phyloP scores from a whole-genome alignment of 2,329 filamentous ascomycete species.

The Xylariaceae sp. region DNA sequence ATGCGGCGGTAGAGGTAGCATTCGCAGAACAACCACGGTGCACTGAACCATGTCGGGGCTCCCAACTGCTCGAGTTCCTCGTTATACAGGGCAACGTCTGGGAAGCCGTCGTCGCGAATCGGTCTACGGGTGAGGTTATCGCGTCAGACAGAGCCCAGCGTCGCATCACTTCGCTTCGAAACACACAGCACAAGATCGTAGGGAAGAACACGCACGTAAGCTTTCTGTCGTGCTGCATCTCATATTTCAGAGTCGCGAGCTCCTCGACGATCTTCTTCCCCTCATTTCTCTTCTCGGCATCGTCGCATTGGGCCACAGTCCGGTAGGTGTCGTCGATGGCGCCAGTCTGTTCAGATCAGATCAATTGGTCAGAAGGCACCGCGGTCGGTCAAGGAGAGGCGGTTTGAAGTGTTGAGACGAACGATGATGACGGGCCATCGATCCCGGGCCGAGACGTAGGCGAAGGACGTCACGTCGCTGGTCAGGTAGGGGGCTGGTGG shows the following conservation, averaged over 20 bases:
- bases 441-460: slow-evolving; percentile 74
- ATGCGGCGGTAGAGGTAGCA: slow-evolving; percentile 94
- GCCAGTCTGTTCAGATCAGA: slow-evolving; percentile 57
- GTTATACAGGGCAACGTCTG: slow-evolving; percentile 79
- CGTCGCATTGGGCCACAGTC: slow-evolving; percentile 53
- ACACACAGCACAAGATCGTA: background rate
- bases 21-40: slow-evolving; percentile 85
- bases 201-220: slow-evolving; percentile 55
- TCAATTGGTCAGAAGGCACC: slow-evolving; percentile 19
- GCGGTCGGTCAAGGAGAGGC: no score
- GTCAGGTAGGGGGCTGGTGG: slow-evolving; percentile 67
- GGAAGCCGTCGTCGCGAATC: slow-evolving; percentile 67
- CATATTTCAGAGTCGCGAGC: slow-evolving; percentile 83
- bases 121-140: slow-evolving; percentile 46
- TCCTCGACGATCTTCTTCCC: slow-evolving; percentile 81
- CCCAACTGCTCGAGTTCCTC: slow-evolving; percentile 71
- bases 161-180: background rate
- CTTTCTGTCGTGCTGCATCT: slow-evolving; percentile 81
- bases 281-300: slow-evolving; percentile 64
- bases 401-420: slow-evolving; percentile 28
- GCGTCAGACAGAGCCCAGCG: background rate
- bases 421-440: slow-evolving; percentile 94
- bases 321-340: slow-evolving; percentile 94
- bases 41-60: slow-evolving; percentile 72
- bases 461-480: slow-evolving; percentile 79